Base-by-base conservation (phyloP, 1,284 basidiomycete species). In the Schizopora paradoxa region DNA sequence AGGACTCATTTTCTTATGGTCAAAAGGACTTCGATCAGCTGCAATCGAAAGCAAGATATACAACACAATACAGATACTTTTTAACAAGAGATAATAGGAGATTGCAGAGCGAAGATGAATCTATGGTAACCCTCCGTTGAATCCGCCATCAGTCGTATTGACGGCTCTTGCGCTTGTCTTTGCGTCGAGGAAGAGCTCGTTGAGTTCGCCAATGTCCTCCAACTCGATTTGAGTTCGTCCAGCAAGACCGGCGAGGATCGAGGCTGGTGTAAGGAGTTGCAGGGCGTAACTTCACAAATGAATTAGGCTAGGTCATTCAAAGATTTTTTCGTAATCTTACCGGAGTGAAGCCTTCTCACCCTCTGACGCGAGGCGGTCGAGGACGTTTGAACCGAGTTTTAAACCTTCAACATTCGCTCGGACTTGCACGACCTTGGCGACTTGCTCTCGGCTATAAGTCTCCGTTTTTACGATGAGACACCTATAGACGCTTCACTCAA, bases 401-500 rank as follows among this genome's bases (percentile, higher is more conserved):
- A 97, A 73, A 0, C 90, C 89, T 64, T 98, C 95, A 2, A 92
- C 80, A 50, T 81, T 85, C 22, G 90, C 86, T 43, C 95, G 80
- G 42, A 95, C 70, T 55, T 90, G 85, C 4, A 98, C 75, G 21
- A 99, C 91, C 59, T 84, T 85, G 33, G 81, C 82, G 49, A 98
- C 87, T 62, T 98, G 91, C 6, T 89, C 86, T 33, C 81, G 76
- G 7, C 77, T 79, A 66, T 98, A 96, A 5, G 79, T 74, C 48
- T 89, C 79, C 1, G 95, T 99, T 60, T 92, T 89, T 33, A 99
- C 93, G 51, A 99, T 99, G 74, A 99, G 84, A 67, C 95, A 98
- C 47, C 86, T 87, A 37, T 27, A 22, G 35, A 4, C 14, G 21
- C 18, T 14, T 36, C 23, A 27, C 18, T 37, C 31, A 34, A 11